Conservation (phyloP, 2,329 filamentous ascomycete genomes). For the Fusarium sp. region DNA sequence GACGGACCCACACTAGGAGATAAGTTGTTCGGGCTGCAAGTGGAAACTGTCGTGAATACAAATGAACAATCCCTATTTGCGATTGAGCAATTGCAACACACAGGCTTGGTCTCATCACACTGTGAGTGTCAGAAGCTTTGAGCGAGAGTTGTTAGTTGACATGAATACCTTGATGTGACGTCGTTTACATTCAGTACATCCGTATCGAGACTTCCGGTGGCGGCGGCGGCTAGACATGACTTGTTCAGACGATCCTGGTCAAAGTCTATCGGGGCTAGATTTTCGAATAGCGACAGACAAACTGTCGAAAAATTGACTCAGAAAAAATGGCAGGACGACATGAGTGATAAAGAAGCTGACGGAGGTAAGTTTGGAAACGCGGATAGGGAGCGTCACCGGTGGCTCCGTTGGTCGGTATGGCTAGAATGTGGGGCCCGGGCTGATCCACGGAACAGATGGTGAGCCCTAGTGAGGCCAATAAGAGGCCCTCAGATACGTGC, state of each 20-base stretch:
- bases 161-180: background rate
- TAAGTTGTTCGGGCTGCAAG: background rate
- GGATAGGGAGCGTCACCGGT: background rate
- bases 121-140: background rate
- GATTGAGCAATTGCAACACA: background rate
- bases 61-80: background rate
- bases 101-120: background rate
- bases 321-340: background rate
- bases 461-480: background rate
- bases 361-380: background rate
- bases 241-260: background rate
- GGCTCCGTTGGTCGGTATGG: background rate
- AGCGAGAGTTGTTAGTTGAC: background rate
- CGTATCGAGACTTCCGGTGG: background rate
- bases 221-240: background rate
- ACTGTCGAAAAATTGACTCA: background rate
- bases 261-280: background rate
- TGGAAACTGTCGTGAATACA: background rate
- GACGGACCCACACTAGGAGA: background rate
- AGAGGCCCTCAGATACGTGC: background rate
- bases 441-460: background rate
- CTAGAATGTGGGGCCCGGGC: background rate
- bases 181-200: background rate
- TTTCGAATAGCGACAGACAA: background rate
- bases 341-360: background rate